Evolutionary conservation across 23 red algal genomes (phyloP).

Genomic region (Porphyridium purpureum): DNA sequence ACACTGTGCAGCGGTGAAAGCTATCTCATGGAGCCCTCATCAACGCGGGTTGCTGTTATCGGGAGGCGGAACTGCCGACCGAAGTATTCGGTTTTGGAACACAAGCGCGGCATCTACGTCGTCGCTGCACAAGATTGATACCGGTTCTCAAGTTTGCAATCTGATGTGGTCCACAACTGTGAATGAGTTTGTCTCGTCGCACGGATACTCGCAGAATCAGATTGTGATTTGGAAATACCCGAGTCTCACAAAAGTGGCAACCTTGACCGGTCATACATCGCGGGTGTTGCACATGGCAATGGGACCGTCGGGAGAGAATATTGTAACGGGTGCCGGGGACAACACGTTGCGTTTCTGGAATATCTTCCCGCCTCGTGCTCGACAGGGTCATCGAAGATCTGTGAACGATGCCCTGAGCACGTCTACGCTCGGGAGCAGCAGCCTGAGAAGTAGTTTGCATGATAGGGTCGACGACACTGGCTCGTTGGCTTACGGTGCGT

Average conservation of each 20-base stretch:
- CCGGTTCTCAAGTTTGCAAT: conserved; percentile 92
- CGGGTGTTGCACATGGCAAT: conserved; percentile 79
- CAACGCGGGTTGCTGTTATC: conserved; percentile 56
- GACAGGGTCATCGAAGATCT: too few relatives aligned
- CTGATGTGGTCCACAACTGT: conserved; percentile 73
- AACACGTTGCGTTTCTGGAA: conserved; percentile 96
- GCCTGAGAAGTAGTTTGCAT: too few relatives aligned
- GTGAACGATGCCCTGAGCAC: too few relatives aligned
- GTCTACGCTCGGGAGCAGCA: too few relatives aligned
- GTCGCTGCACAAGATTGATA: conserved; percentile 40
- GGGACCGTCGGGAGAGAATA: conserved; percentile 48
- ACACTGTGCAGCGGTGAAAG: conserved; percentile 88
- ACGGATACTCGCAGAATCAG: conserved; percentile 97
- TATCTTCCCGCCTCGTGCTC: conserved; percentile 65
- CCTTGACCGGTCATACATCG: conserved; percentile 66
- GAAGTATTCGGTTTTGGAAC: conserved; percentile 84
- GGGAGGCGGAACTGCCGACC: conserved; percentile 87
- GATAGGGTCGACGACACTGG: too few relatives aligned
- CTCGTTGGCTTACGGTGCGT: too few relatives aligned
- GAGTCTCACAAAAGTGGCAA: conserved; percentile 65
- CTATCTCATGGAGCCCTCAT: conserved; percentile 94
- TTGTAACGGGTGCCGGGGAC: conserved; percentile 92
- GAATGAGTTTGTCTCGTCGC: conserved; percentile 88
- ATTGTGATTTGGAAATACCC: conserved; percentile 96
- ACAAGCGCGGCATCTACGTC: conserved; percentile 10